Percentiles rank a stretch among this genome's conserved stretches.
Evolutionary conservation across 441 rosid genomes (phyloP).

Genomic region (Manihot esculenta): DNA sequence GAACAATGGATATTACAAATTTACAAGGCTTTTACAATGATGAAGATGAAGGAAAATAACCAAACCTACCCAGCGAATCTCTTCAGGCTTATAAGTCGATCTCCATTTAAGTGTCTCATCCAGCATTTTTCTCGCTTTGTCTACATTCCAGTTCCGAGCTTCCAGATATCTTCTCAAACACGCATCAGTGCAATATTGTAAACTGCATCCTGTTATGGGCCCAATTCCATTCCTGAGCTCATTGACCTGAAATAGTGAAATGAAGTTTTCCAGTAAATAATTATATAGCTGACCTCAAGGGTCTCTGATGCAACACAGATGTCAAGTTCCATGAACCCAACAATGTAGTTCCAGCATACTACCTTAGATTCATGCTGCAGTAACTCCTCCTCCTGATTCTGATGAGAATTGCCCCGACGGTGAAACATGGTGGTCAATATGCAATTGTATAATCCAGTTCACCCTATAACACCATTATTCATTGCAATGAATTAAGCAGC

Average conservation of each 20-base stretch:
- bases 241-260: constrained; percentile 41
- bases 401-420: constrained; percentile 44
- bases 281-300: neutral
- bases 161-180: constrained; percentile 87
- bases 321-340: neutral
- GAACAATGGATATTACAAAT: neutral
- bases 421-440: constrained; percentile 57
- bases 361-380: constrained; percentile 64
- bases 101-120: constrained; percentile 84
- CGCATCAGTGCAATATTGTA: constrained; percentile 60
- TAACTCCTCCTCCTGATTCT: constrained; percentile 46
- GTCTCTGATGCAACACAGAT: neutral
- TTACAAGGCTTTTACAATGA: neutral
- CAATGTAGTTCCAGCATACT: constrained; percentile 12
- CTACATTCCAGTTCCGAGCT: constrained; percentile 82
- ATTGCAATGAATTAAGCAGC: neutral
- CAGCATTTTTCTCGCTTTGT: constrained; percentile 82
- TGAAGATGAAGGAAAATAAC: neutral
- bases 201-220: constrained; percentile 52
- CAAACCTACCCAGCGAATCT: constrained; percentile 72
- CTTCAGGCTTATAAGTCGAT: constrained; percentile 78
- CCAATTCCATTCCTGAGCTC: constrained; percentile 67
- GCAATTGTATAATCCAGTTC: constrained; percentile 21
- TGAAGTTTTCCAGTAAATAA: neutral
- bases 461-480: constrained; percentile 21